Conservation (phyloP, 208 protist species). For the Trypanosoma vivax region DNA sequence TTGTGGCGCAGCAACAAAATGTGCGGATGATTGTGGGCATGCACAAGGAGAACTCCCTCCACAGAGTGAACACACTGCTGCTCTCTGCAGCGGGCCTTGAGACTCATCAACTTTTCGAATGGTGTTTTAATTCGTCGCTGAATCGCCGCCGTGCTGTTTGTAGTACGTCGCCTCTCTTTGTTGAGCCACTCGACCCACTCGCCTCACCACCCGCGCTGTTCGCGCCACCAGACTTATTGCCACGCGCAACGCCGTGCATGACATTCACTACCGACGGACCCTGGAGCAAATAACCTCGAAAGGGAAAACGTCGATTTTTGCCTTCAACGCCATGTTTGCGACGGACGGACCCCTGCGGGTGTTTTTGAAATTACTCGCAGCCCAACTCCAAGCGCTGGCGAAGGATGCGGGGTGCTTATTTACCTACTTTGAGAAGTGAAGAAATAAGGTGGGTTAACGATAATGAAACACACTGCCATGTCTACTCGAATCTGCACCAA, state of each 20-base stretch:
- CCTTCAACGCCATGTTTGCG: slow-evolving; percentile 44
- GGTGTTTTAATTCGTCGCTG: slow-evolving; percentile 48
- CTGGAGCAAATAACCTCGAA: slow-evolving; percentile 59
- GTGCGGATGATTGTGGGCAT: slow-evolving; percentile 91
- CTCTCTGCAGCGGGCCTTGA: slow-evolving; percentile 82
- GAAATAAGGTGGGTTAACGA: too few relatives aligned
- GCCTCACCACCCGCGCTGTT: background rate
- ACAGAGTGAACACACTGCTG: slow-evolving; percentile 79
- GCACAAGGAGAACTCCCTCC: slow-evolving; percentile 87
- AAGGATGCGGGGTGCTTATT: too few relatives aligned
- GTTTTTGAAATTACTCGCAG: background rate
- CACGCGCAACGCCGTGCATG: slow-evolving; percentile 14
- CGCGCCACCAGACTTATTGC: slow-evolving; percentile 1
- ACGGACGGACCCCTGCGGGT: background rate
- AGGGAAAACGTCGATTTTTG: slow-evolving; percentile 80
- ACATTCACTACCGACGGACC: slow-evolving; percentile 21
- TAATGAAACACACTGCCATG: too few relatives aligned
- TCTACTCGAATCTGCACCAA: too few relatives aligned
- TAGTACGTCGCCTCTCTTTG: slow-evolving; percentile 11
- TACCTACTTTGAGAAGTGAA: too few relatives aligned
- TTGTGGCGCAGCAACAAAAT: slow-evolving; percentile 78
- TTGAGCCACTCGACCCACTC: background rate
- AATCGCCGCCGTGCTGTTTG: slow-evolving; percentile 8
- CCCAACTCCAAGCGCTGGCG: background rate
- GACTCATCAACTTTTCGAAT: slow-evolving; percentile 71